Evolutionary conservation across 768 basidiomycete species (phyloP), one percentile per base, ranked within the genome.

Genomic region (Xerocomellus dryophilus): DNA sequence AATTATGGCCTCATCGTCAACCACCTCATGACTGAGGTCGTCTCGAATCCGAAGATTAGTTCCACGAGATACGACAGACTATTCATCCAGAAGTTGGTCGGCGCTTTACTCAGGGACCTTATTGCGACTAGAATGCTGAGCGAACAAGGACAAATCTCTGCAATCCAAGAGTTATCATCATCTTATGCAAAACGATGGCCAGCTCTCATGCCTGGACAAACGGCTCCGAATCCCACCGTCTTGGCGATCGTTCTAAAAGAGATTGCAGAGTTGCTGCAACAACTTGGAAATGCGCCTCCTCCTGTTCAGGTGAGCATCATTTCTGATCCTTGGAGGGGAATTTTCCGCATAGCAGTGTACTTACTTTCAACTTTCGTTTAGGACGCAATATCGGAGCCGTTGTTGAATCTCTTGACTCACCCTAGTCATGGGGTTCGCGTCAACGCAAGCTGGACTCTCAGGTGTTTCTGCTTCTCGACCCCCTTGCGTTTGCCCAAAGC

Each of bases 131-230:
- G 95, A 55, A 86, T 97, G 80, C 72, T 98, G 58, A 89, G 89
- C 55, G 96, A 99, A 64, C 91, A 93, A 65, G 95, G 89, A 0
- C 96, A 98, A 70, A 95, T 98, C 43, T 76, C 78, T 25, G 95
- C 95, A 2, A 90, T 97, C 32, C 85, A 90, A 61, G 95, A 97
- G 60, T 74, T 97, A 39, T 85, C 90, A 0, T 85, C 78, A 34
- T 76, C 80, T 5, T 97, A 93, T 67, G 74, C 97, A 54, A 93
- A 90, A 69, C 81, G 91, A 48, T 98, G 93, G 93, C 93, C 94
- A 1, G 88, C 92, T 0, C 81, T 96, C 71, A 85, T 98, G 81
- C 93, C 93, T 10, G 92, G 91, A 7, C 86, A 91, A 59, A 74
- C 74, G 18, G 81, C 86, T 0, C 90, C 93, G 0, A 75, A 72